Evolutionary conservation across 1,284 basidiomycete genomes (phyloP).

Genomic region (Pseudozyma hubeiensis): DNA sequence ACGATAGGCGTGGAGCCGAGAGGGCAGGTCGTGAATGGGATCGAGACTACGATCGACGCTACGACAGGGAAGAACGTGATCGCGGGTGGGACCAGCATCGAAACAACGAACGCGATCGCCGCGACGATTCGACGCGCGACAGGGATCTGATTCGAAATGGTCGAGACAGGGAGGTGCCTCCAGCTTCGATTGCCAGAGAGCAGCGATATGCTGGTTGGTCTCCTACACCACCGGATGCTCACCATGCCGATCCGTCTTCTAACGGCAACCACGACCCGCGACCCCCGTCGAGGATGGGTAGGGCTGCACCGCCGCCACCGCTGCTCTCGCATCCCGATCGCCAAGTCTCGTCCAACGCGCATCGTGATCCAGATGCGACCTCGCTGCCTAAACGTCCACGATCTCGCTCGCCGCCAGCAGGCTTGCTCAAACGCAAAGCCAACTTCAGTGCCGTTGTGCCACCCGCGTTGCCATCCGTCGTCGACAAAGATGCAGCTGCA

Average conservation of each 20-base stretch:
- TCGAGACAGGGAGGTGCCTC: slow-evolving; percentile 15
- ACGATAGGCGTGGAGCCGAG: slow-evolving; percentile 1
- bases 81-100: slow-evolving; percentile 7
- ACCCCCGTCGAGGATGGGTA: slow-evolving; percentile 34
- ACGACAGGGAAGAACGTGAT: slow-evolving; percentile 16
- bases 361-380: not conserved
- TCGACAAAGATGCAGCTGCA: not conserved
- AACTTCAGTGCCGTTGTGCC: slow-evolving; percentile 37
- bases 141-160: slow-evolving; percentile 6
- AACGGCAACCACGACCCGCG: slow-evolving; percentile 16
- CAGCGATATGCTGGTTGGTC: slow-evolving; percentile 23
- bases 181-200: slow-evolving; percentile 3
- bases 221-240: slow-evolving; percentile 17
- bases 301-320: slow-evolving; percentile 20
- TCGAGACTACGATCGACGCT: slow-evolving; percentile 3
- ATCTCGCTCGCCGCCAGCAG: slow-evolving; percentile 44
- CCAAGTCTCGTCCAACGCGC: not conserved
- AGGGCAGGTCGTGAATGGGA: not conserved
- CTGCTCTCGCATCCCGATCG: slow-evolving; percentile 17
- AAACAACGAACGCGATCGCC: slow-evolving; percentile 9
- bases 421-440: slow-evolving; percentile 45
- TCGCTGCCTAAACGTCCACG: slow-evolving; percentile 23
- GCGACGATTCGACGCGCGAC: slow-evolving; percentile 5
- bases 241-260: not conserved
- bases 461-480: slow-evolving; percentile 15